Percentiles rank a stretch among this genome's conserved stretches.
Evolutionary conservation across 2,329 filamentous ascomycete species (phyloP).

Genomic region (Botrytis elliptica): DNA sequence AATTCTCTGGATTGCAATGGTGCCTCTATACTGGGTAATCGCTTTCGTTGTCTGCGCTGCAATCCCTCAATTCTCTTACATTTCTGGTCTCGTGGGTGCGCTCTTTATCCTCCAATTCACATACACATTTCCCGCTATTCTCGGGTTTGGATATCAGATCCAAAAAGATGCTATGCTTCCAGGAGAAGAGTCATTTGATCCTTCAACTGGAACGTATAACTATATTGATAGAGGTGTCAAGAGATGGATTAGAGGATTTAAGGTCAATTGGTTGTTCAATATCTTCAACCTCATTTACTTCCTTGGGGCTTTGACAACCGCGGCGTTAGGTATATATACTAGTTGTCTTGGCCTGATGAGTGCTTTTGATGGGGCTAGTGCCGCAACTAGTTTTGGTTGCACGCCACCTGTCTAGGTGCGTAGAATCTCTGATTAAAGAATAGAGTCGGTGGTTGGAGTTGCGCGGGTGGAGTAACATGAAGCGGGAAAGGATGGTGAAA

Average conservation of each 20-base stretch:
- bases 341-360: slow-evolving; percentile 16
- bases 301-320: slow-evolving; percentile 29
- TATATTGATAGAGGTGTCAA: slow-evolving; percentile 19
- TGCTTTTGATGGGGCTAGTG: slow-evolving; percentile 9
- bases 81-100: slow-evolving; percentile 44
- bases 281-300: slow-evolving; percentile 31
- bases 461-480: not conserved
- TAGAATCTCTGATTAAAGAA: not conserved
- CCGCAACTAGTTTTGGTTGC: slow-evolving; percentile 19
- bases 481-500: not conserved
- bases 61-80: slow-evolving; percentile 46
- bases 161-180: slow-evolving; percentile 34
- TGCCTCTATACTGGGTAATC: slow-evolving; percentile 57
- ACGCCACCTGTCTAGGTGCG: not conserved
- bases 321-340: slow-evolving; percentile 31
- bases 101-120: slow-evolving; percentile 47
- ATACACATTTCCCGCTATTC: slow-evolving; percentile 47
- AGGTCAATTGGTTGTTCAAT: slow-evolving; percentile 26
- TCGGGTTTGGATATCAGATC: slow-evolving; percentile 36
- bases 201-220: slow-evolving; percentile 25
- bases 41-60: slow-evolving; percentile 56
- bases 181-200: slow-evolving; percentile 38
- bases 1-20: slow-evolving; percentile 46
- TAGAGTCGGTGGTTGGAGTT: not conserved
- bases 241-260: slow-evolving; percentile 30